Conservation (phyloP, 805 yeast genomes). For the Saturnispora besseyi region DNA sequence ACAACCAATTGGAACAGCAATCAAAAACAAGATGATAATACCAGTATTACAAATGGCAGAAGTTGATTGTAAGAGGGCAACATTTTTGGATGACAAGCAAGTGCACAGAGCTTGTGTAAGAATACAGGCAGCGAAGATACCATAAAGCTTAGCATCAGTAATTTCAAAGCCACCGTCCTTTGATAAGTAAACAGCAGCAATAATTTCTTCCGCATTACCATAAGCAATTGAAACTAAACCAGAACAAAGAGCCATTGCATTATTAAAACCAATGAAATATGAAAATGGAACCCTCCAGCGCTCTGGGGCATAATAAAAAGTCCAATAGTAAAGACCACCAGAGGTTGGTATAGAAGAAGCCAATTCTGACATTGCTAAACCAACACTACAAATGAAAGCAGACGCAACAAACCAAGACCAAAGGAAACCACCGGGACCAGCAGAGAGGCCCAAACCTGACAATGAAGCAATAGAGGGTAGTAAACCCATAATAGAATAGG, state of each 20-base stretch:
- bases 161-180: conserved; percentile 33
- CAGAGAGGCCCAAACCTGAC: conserved; percentile 52
- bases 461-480: conserved; percentile 61
- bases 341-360: conserved; percentile 62
- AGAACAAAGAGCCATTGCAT: conserved; percentile 57
- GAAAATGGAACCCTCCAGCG: conserved; percentile 44
- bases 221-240: conserved; percentile 54
- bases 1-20: conserved; percentile 42
- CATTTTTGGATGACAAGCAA: conserved; percentile 46
- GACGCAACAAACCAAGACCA: conserved; percentile 56
- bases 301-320: conserved; percentile 51
- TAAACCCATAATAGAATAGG: conserved; percentile 56
- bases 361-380: conserved; percentile 55
- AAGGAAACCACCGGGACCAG: conserved; percentile 48
- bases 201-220: conserved; percentile 46
- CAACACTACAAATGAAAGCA: conserved; percentile 47
- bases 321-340: conserved; percentile 64
- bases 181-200: conserved; percentile 37
- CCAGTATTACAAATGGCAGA: conserved; percentile 42
- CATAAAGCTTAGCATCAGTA: conserved; percentile 41
- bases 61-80: conserved; percentile 41
- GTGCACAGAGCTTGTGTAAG: conserved; percentile 39
- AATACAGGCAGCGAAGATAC: conserved; percentile 43
- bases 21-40: conserved; percentile 43
- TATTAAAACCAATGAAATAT: conserved; percentile 57